Evolutionary conservation across 2,329 filamentous ascomycete genomes (phyloP).

Genomic region (Ceratocystis albifundus): DNA sequence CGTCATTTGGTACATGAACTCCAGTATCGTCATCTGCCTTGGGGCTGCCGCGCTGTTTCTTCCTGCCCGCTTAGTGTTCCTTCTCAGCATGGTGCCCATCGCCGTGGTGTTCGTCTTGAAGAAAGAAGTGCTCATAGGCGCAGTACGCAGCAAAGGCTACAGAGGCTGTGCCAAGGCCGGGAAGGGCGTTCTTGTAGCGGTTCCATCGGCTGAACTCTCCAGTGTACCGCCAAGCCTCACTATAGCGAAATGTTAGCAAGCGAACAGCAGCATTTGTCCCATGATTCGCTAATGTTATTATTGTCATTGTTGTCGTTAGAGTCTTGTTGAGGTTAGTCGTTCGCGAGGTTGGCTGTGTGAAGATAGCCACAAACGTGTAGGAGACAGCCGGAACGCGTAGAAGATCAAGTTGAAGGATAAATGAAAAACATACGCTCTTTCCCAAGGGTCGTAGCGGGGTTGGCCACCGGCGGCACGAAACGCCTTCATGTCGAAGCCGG

Average conservation of each 20-base stretch:
- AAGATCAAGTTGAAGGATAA: background rate
- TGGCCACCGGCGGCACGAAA: constrained; percentile 59
- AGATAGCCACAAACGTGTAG: constrained; percentile 10
- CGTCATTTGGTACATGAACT: background rate
- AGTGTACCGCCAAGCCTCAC: constrained; percentile 89
- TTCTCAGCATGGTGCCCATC: constrained; percentile 41
- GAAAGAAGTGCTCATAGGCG: constrained; percentile 76
- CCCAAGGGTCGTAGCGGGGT: constrained; percentile 55
- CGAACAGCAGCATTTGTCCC: too few relatives aligned
- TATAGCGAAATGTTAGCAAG: constrained; percentile 32
- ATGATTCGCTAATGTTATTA: too few relatives aligned
- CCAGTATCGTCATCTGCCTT: background rate
- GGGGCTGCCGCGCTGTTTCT: background rate
- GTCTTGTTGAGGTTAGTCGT: background rate
- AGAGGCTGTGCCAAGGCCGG: constrained; percentile 81
- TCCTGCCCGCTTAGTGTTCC: constrained; percentile 40
- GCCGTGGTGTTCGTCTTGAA: constrained; percentile 56
- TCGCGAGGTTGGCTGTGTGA: background rate
- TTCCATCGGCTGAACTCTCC: constrained; percentile 81
- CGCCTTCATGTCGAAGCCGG: constrained; percentile 80
- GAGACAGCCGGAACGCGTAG: background rate
- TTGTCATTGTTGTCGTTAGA: background rate
- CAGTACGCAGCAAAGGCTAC: constrained; percentile 87
- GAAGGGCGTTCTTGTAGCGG: constrained; percentile 76
- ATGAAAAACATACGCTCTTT: constrained; percentile 43